phyloP scores from a whole-genome alignment of 805 yeast species.

The Saccharomycopsis capsularis region DNA sequence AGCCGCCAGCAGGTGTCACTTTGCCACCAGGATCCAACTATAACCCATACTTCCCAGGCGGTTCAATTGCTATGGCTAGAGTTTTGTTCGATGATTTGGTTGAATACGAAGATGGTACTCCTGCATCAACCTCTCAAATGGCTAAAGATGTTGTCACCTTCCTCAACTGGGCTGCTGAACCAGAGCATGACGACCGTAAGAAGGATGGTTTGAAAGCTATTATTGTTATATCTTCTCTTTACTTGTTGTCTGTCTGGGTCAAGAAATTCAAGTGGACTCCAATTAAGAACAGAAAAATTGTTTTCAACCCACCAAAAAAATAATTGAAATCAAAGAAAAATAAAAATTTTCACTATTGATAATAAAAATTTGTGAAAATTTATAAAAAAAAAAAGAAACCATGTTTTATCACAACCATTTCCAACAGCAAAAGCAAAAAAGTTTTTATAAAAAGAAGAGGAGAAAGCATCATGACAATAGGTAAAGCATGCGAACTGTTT shows the following conservation, averaged over 20 bases:
- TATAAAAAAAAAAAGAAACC: too few species aligned
- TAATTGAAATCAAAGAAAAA: neutral
- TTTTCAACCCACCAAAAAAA: slow-evolving; percentile 87
- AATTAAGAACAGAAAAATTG: slow-evolving; percentile 89
- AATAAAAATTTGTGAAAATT: too few species aligned
- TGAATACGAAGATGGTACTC: slow-evolving; percentile 98
- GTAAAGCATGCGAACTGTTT: too few species aligned
- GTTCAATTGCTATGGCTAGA: slow-evolving; percentile 98
- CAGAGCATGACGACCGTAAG: slow-evolving; percentile 98
- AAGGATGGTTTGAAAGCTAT: slow-evolving; percentile 92
- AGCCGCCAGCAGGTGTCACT: slow-evolving; percentile 94
- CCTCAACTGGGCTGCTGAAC: slow-evolving; percentile 98
- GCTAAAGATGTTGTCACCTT: slow-evolving; percentile 96
- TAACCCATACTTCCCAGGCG: slow-evolving; percentile 99
- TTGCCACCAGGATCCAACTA: slow-evolving; percentile 94
- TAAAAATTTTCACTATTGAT: neutral
- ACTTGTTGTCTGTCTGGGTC: slow-evolving; percentile 79
- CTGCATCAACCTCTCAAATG: slow-evolving; percentile 97
- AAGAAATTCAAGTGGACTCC: slow-evolving; percentile 98
- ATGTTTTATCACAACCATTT: too few species aligned
- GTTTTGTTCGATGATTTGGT: slow-evolving; percentile 95
- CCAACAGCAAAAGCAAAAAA: too few species aligned
- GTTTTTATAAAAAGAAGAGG: too few species aligned
- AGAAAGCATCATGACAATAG: too few species aligned
- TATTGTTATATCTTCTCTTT: slow-evolving; percentile 68